Evolutionary conservation across 352 stramenopile genomes (phyloP), one percentile per base, ranked within the genome.

Genomic region (Phytophthora agathidicida): DNA sequence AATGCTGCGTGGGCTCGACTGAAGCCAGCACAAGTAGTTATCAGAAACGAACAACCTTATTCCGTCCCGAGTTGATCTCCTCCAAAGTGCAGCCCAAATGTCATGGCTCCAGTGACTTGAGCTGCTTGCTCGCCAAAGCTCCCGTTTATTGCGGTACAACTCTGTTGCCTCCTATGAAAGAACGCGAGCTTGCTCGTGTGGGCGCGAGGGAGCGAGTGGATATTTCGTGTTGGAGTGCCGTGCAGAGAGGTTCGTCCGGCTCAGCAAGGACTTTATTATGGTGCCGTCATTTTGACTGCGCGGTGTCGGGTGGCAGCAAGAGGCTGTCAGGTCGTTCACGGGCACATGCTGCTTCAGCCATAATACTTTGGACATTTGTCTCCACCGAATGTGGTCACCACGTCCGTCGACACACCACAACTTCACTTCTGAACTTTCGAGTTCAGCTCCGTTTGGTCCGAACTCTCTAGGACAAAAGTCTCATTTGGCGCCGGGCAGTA

Each of bases 401-500:
- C 27, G 54, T 57, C 54, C 44, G 10, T 38, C 27, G 39, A 48
- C 17, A 36, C 47, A 35, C 42, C 41, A 35, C 45, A 32, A 23
- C 33, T 54, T 54, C 41, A 31, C 6, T 45, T 42, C 31, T 48
- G 41, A 45, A 48, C 41, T 47, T 13, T 20, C 10, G 20, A 37
- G 24, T 36, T 26, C 26, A 22, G 27, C 17, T 37, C 22, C 19
- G 20, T 16, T 33, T 28, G 47, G 33, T 19, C 33, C 20, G 48
- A 31, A 27, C 16, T 26, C 46, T 26, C 46, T 24, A n/a, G 16
- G 44, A 4, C 8, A 3, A 42, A 44, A 52, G 41, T 60, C 47
- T 54, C 57, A 54, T 19, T 65, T 55, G 51, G 30, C 17, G 57
- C 42, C 49, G 41, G 49, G 41, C 23, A 66, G 57, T 66, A 27